Base-by-base conservation (phyloP, 2,329 filamentous ascomycete genomes). In the Drechslerella coelobrocha region DNA sequence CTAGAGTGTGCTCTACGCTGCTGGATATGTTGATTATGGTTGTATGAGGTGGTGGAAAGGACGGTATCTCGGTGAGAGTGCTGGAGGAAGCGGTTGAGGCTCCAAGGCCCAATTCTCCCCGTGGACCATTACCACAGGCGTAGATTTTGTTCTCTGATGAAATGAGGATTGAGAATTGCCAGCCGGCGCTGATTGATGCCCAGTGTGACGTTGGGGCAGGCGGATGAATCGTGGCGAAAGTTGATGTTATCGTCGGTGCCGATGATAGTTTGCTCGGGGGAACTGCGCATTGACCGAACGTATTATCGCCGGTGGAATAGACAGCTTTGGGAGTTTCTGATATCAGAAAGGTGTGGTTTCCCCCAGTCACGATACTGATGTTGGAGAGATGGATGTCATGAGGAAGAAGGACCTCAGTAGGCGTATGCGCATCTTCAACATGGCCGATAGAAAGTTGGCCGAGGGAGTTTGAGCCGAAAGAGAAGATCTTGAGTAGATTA, bases 321-420 rank as follows among this genome's bases (percentile, higher is more conserved):
- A 92, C 80, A 0, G 80, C 74, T n/a, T 50, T 53, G n/a, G 10
- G 24, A 9, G 17, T 19, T 2, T 41, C 76, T n/a, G 84, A 85
- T 9, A 92, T 81, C 8, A 96, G 78, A 2, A 97, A 80, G 0
- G 91, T 95, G 78, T 97, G 93, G 76, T 97, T 97, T 0, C 92
- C 92, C 2, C 93, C 93, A 6, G 90, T 83, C 47, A 77, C 79
- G 24, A 88, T 81, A 12, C 29, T 29, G 17, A 66, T 59, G 23
- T 31, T 14, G 3, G 56, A 62, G 52, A 73, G 6, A 77, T 68
- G 57, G 76, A 73, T 29, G 61, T 26, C 76, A 74, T 34, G 79
- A 77, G 53, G 77, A 75, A 12, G 78, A 77, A 1, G 80, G 78
- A 72, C 37, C 24, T 61, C 50, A 1, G 75, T 75, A 4, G 79